A percentile compares a stretch with the other conserved stretches of the same genome.
Conservation (phyloP, 495 filamentous ascomycete species). For the Hypoxylon rickii region DNA sequence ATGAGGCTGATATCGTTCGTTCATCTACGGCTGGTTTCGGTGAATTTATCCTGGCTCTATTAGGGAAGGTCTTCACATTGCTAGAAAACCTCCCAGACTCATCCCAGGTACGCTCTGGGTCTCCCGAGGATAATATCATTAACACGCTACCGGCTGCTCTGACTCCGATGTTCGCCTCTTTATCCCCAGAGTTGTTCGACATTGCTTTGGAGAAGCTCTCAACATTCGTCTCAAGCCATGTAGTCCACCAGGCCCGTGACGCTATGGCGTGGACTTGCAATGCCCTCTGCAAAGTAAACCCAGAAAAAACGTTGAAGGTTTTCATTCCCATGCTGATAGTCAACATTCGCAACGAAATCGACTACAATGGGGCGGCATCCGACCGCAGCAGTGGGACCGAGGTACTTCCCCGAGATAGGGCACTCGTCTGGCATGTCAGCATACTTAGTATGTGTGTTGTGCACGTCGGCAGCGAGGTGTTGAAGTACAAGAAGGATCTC, state of each 20-base stretch:
- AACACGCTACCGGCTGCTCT: constrained; percentile 94
- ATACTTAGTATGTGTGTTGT: constrained; percentile 99
- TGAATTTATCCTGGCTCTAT: constrained; percentile 86
- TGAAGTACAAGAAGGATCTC: constrained; percentile 84
- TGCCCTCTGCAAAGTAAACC: constrained; percentile 89
- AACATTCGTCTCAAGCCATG: constrained; percentile 90
- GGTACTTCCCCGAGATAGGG: constrained; percentile 88
- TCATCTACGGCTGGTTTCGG: constrained; percentile 94
- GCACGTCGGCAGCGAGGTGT: constrained; percentile 86
- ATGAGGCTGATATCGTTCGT: constrained; percentile 88
- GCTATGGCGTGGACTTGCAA: constrained; percentile 99
- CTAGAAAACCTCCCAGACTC: constrained; percentile 94
- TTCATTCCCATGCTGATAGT: constrained; percentile 87
- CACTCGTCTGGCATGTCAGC: constrained; percentile 94
- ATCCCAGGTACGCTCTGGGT: constrained; percentile 80
- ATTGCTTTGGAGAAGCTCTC: constrained; percentile 89
- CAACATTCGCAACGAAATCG: constrained; percentile 94
- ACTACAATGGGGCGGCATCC: constrained; percentile 95
- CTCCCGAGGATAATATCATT: constrained; percentile 95
- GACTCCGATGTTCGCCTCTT: constrained; percentile 83
- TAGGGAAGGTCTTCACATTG: constrained; percentile 93
- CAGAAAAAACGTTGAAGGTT: constrained; percentile 85
- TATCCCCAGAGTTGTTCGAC: constrained; percentile 94
- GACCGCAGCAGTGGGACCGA: constrained; percentile 92
- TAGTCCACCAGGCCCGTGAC: constrained; percentile 95